Evolutionary conservation across 257 asterid species (phyloP).

Genomic region (Nicotiana undulata): DNA sequence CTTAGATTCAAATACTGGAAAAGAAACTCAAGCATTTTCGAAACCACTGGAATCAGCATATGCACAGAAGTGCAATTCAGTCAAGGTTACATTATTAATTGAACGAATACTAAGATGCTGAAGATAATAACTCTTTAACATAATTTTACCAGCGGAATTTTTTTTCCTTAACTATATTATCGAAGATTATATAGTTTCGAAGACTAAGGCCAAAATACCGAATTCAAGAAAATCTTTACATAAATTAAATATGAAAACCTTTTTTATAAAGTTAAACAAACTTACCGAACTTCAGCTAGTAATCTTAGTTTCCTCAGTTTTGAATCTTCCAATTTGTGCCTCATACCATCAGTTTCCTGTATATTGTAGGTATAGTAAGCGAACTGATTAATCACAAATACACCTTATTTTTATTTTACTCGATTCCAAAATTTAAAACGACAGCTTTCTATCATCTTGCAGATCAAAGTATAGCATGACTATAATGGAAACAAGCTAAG

Average conservation of each 20-base stretch:
- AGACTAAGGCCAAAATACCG: background rate
- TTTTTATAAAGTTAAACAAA: background rate
- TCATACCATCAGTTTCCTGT: constrained; percentile 55
- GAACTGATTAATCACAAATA: background rate
- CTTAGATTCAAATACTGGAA: background rate
- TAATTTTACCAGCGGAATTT: background rate
- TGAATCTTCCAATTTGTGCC: constrained; percentile 41
- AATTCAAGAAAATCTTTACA: background rate
- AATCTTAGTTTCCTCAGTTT: constrained; percentile 45
- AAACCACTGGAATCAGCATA: background rate
- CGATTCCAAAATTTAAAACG: background rate
- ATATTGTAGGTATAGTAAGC: background rate
- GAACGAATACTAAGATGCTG: background rate
- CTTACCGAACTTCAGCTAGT: constrained; percentile 84
- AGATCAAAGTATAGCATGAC: background rate
- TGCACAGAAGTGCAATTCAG: background rate
- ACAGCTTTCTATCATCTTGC: background rate
- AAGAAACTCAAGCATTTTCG: background rate
- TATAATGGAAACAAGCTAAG: background rate
- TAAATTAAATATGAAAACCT: background rate
- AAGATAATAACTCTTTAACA: background rate
- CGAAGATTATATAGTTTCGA: background rate
- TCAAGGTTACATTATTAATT: background rate
- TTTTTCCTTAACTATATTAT: background rate
- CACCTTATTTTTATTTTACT: background rate